Percentiles rank a stretch among this genome's conserved stretches.
Conservation (phyloP, 2,329 filamentous ascomycete species). For the Dothistroma pini region DNA sequence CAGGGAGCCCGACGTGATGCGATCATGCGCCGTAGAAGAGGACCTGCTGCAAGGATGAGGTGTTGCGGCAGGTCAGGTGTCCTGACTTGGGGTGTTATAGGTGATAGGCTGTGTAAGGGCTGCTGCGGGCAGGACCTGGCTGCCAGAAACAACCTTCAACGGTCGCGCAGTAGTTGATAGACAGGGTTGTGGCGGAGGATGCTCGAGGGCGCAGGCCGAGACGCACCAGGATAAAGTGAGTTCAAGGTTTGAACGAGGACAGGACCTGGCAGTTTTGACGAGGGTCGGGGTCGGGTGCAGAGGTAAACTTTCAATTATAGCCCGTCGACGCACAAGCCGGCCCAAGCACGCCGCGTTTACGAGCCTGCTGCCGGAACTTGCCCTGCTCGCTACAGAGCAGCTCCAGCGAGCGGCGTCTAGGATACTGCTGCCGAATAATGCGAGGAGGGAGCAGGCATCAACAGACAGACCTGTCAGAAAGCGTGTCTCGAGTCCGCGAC, state of each 20-base stretch:
- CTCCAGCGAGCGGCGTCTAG: background rate
- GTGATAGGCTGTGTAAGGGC: background rate
- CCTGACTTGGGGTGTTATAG: background rate
- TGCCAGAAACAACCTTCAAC: constrained; percentile 4
- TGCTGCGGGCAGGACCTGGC: background rate
- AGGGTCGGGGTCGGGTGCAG: background rate
- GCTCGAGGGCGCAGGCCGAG: constrained; percentile 1
- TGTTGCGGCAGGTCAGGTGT: constrained; percentile 2
- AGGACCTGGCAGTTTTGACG: background rate
- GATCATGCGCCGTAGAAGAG: background rate
- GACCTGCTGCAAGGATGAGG: background rate
- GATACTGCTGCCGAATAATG: background rate
- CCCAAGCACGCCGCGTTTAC: background rate
- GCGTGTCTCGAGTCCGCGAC: background rate
- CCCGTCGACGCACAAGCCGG: background rate
- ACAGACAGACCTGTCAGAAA: background rate
- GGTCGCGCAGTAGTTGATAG: constrained; percentile 4
- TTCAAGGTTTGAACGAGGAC: background rate
- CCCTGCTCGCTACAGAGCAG: background rate
- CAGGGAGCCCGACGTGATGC: background rate
- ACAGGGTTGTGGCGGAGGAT: constrained; percentile 2
- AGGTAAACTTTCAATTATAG: constrained; percentile 2
- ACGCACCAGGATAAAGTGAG: background rate
- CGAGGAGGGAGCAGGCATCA: background rate
- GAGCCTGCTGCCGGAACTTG: background rate